phyloP scores from a whole-genome alignment of 805 yeast genomes.

The Ogataea glucozyma region DNA sequence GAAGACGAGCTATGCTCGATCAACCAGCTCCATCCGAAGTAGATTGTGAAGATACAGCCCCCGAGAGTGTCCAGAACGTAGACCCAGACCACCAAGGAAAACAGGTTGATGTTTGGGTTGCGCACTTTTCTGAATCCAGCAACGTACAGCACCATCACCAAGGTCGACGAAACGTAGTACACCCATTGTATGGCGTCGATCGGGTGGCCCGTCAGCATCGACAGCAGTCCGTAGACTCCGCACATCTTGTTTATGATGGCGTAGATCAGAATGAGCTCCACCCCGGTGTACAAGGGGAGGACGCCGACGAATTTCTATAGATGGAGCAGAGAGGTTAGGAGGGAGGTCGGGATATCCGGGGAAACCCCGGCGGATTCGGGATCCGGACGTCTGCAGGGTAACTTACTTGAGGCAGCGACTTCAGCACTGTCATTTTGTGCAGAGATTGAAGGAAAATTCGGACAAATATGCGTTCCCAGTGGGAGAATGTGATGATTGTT shows the following conservation, averaged over 20 bases:
- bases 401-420: conserved; percentile 27
- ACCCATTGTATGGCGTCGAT: conserved; percentile 81
- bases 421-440: conserved; percentile 16
- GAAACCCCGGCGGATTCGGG: too few species aligned
- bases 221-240: conserved; percentile 83
- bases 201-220: conserved; percentile 88
- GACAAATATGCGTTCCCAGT: too few species aligned
- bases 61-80: conserved; percentile 68
- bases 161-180: conserved; percentile 64
- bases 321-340: conserved; percentile 5
- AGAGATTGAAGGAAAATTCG: too few species aligned
- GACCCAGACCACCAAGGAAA: conserved; percentile 61
- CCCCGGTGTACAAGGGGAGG: conserved; percentile 83
- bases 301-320: conserved; percentile 25
- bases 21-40: conserved; percentile 80
- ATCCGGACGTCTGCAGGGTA: too few species aligned
- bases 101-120: conserved; percentile 57
- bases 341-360: too few species aligned
- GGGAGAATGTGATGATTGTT: too few species aligned
- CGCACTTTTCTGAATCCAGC: conserved; percentile 55
- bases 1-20: conserved; percentile 27
- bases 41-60: conserved; percentile 68
- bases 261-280: conserved; percentile 73
- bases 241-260: conserved; percentile 85
- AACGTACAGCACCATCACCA: conserved; percentile 63